Evolutionary conservation across 2,329 filamentous ascomycete genomes (phyloP), one percentile per base, ranked within the genome.

Genomic region (Cercospora brassicicola): DNA sequence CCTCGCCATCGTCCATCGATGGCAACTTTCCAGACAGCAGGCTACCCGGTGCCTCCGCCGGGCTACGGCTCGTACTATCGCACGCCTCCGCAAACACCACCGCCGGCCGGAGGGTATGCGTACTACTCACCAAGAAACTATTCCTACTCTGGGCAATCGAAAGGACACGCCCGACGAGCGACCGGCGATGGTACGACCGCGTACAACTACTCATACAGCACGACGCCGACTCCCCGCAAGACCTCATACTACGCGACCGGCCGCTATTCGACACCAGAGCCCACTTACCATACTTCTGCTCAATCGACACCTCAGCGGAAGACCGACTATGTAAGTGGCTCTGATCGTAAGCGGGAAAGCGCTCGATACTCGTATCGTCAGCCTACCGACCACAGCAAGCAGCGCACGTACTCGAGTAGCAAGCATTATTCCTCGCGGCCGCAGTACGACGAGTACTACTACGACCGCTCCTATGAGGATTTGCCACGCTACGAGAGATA

Each of bases 261-360:
- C 31, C 65, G 73, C 57, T 62, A 74, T 45, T 30, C 72, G 53
- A 72, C 75, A 18, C 70, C 72, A 64, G 72, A 73, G 69, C 65
- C 64, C 67, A 67, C 72, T 65, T 73, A 72, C 66, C 82, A 85
- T 73, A 81, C 84, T 55, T 76, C 76, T 55, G 73, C 76, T 69
- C 76, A 77, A 64, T 84, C 79, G 79, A 85, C 83, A 78, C 83
- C 82, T 79, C 84, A 81, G 82, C 85, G 81, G 81, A 84, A 86
- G 79, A 76, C 81, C 79, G 86, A 89, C 81, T 85, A 87, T 89
- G 88, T 89, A 89, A 89, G 88, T 89, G 84, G 83, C 84, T 85
- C 82, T 81, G 79, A 78, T 74, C 78, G 78, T 73, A 74, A 74
- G 76, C 79, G 73, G 69, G 79, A 79, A 75, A 78, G 74, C 80